Evolutionary conservation across 2,329 filamentous ascomycete genomes (phyloP).

Genomic region (Bisporella sp.): DNA sequence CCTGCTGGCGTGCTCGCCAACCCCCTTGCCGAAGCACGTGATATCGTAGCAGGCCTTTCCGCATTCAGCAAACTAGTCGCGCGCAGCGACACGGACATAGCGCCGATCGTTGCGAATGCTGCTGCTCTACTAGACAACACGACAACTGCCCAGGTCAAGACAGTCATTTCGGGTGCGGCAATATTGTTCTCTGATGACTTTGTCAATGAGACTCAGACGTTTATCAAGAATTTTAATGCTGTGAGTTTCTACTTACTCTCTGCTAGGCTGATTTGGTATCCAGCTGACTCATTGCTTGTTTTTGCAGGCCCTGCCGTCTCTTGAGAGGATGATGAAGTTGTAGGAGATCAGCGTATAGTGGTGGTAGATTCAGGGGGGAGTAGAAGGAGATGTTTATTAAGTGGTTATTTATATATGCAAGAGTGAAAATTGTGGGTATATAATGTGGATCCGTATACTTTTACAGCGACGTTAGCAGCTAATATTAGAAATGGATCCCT

Average conservation of each 20-base stretch:
- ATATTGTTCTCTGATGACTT: neutral
- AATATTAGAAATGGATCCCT: too few species aligned
- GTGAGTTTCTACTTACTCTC: neutral
- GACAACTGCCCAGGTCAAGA: neutral
- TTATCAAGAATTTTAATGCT: neutral
- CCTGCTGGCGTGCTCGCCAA: neutral
- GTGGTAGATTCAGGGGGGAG: too few species aligned
- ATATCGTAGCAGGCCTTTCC: neutral
- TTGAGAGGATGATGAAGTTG: too few species aligned
- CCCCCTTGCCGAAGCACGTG: neutral
- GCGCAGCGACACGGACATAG: neutral
- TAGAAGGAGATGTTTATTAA: too few species aligned
- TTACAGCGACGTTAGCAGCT: too few species aligned
- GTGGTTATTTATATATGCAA: too few species aligned
- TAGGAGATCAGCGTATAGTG: too few species aligned
- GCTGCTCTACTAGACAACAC: neutral
- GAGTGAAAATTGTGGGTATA: too few species aligned
- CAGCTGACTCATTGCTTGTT: neutral
- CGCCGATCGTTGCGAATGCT: neutral
- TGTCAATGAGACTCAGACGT: neutral
- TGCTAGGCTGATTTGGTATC: neutral
- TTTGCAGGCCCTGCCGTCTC: too few species aligned
- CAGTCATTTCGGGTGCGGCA: neutral
- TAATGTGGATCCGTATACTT: too few species aligned
- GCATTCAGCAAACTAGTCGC: neutral